These are phyloP conservation scores for Xylaria telfairii DNA, from an alignment of 495 filamentous ascomycete species.

Conservation along the genomic window DNA sequence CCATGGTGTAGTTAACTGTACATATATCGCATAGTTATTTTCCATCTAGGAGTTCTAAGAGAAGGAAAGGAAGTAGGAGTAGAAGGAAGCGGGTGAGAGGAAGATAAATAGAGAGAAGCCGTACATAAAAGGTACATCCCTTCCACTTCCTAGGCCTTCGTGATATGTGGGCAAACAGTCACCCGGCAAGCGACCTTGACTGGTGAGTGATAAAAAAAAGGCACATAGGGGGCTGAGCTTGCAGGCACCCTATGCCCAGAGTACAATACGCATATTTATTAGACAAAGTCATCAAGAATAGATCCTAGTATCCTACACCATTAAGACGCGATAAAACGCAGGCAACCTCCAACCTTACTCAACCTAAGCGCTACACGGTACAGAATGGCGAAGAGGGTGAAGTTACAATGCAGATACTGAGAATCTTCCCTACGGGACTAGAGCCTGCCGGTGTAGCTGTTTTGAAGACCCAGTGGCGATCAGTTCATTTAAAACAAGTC, in stretches of 20 bases:
- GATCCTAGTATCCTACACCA: neutral
- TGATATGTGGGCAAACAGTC: neutral
- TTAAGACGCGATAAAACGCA: neutral
- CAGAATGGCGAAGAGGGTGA: neutral
- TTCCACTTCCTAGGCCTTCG: neutral
- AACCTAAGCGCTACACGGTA: neutral
- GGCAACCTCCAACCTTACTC: neutral
- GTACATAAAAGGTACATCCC: conserved; percentile 1
- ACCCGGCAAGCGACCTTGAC: neutral
- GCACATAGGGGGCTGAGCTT: neutral
- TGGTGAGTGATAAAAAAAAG: neutral
- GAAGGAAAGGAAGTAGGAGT: conserved; percentile 10
- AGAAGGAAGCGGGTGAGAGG: conserved; percentile 10
- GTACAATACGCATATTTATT: too few relatives aligned
- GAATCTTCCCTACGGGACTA: neutral
- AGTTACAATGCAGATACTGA: neutral
- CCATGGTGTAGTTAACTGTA: conserved; percentile 26
- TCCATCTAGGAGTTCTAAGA: neutral
- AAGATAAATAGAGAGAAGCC: conserved; percentile 9
- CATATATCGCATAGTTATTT: conserved; percentile 27
- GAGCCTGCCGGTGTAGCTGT: neutral
- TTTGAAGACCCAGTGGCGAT: neutral
- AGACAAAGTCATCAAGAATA: neutral
- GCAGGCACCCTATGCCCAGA: neutral
- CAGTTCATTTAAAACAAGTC: neutral